Conservation (phyloP, 805 yeast species). For the Saturnispora sanitii region DNA sequence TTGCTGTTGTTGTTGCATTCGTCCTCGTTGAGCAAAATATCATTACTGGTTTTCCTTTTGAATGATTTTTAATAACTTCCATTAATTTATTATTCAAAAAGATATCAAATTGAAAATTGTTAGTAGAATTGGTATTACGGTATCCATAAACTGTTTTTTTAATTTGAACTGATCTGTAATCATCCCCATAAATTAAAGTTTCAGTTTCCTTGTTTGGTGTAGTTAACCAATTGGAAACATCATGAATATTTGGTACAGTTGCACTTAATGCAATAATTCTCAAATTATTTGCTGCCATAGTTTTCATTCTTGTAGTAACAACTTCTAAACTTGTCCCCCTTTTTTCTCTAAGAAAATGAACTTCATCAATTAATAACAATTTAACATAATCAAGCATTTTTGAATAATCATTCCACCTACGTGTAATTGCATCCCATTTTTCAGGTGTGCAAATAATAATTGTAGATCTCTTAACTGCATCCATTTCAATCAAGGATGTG, state of each 20-base stretch:
- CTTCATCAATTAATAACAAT: constrained; percentile 86
- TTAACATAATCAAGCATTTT: constrained; percentile 76
- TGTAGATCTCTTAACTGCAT: constrained; percentile 69
- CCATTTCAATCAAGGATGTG: constrained; percentile 77
- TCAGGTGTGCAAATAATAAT: constrained; percentile 85
- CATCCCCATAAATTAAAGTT: constrained; percentile 84
- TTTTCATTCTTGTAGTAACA: constrained; percentile 85
- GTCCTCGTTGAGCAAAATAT: constrained; percentile 75
- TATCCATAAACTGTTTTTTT: constrained; percentile 54
- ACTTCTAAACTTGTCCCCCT: constrained; percentile 97
- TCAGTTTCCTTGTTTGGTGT: constrained; percentile 52
- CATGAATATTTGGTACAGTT: constrained; percentile 81
- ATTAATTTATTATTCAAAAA: constrained; percentile 32
- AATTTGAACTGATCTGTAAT: constrained; percentile 87
- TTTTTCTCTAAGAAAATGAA: constrained; percentile 90
- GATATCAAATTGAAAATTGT: constrained; percentile 40
- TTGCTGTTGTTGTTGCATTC: constrained; percentile 69
- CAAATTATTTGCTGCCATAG: constrained; percentile 83
- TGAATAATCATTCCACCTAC: constrained; percentile 81
- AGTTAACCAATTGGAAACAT: constrained; percentile 88
- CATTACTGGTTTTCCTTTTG: constrained; percentile 57
- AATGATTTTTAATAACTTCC: constrained; percentile 31
- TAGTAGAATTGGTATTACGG: constrained; percentile 26
- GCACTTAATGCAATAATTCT: constrained; percentile 88
- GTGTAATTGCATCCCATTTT: constrained; percentile 95